Evolutionary conservation across 2,329 filamentous ascomycete genomes (phyloP).

Genomic region (Coniochaeta hoffmannii): DNA sequence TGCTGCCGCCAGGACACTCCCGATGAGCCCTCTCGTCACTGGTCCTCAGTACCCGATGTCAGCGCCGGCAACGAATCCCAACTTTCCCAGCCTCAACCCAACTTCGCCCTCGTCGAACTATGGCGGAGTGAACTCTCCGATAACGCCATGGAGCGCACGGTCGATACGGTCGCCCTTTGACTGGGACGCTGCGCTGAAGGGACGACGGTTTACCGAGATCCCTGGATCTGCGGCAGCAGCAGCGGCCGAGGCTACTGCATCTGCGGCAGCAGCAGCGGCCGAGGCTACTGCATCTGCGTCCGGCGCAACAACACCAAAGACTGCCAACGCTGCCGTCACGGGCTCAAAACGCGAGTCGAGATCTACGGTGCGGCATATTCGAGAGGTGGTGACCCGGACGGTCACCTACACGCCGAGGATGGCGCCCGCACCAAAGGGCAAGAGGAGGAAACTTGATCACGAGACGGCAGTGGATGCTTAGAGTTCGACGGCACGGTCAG

Average conservation of each 20-base stretch:
- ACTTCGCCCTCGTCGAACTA: slow-evolving; percentile 63
- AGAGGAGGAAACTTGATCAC: slow-evolving; percentile 66
- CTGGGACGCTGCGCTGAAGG: slow-evolving; percentile 67
- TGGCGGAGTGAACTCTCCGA: slow-evolving; percentile 52
- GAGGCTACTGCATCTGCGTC: slow-evolving; percentile 14
- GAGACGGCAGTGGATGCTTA: slow-evolving; percentile 18
- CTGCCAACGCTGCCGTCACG: slow-evolving; percentile 4
- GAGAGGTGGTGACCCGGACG: slow-evolving; percentile 89
- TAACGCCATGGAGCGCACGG: slow-evolving; percentile 68
- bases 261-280: no score
- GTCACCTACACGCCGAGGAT: slow-evolving; percentile 85
- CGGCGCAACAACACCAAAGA: slow-evolving; percentile 3
- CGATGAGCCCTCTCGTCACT: slow-evolving; percentile 14
- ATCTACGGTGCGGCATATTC: slow-evolving; percentile 62
- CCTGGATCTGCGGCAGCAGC: slow-evolving; percentile 29
- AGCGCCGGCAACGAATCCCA: slow-evolving; percentile 51
- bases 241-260: slow-evolving; percentile 3
- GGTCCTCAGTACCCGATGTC: slow-evolving; percentile 43
- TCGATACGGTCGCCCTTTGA: slow-evolving; percentile 66
- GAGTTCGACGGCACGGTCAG: slow-evolving; percentile 4
- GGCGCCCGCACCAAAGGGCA: slow-evolving; percentile 84
- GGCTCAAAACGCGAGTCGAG: slow-evolving; percentile 40
- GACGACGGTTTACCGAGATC: slow-evolving; percentile 50
- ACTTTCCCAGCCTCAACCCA: slow-evolving; percentile 63
- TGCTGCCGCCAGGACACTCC: slow-evolving; percentile 3